A percentile compares a stretch with the other conserved stretches of the same genome.
phyloP scores from a whole-genome alignment of 768 basidiomycete species.

The Naematelia encephala region DNA sequence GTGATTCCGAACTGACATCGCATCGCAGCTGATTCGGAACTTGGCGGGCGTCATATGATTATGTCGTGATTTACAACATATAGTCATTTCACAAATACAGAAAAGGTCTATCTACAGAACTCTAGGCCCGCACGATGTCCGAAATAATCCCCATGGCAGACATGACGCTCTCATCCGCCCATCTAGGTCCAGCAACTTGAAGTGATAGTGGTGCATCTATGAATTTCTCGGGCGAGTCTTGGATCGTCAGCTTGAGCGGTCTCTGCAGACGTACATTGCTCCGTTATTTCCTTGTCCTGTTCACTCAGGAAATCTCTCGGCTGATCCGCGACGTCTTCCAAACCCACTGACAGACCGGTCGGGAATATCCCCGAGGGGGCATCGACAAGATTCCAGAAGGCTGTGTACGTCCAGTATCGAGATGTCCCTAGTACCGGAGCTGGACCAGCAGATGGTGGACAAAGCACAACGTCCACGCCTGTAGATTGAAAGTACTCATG shows the following conservation, averaged over 20 bases:
- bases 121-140: not conserved
- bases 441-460: slow-evolving; percentile 23
- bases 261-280: slow-evolving; percentile 10
- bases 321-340: slow-evolving; percentile 14
- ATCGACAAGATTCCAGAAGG: slow-evolving; percentile 42
- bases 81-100: not conserved
- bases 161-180: slow-evolving; percentile 22
- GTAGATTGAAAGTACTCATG: slow-evolving; percentile 7
- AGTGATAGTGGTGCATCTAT: slow-evolving; percentile 21
- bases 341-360: slow-evolving; percentile 19
- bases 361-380: slow-evolving; percentile 38
- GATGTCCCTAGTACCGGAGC: slow-evolving; percentile 25
- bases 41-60: too few relatives aligned
- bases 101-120: not conserved
- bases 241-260: not conserved
- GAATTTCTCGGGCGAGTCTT: slow-evolving; percentile 16
- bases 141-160: slow-evolving; percentile 5
- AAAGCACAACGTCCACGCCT: slow-evolving; percentile 32
- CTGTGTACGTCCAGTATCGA: slow-evolving; percentile 38
- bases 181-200: slow-evolving; percentile 24
- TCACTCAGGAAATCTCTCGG: slow-evolving; percentile 17
- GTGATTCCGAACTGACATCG: too few relatives aligned
- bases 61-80: not conserved
- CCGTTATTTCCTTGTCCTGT: slow-evolving; percentile 8
- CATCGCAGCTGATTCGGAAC: too few relatives aligned